Conservation (phyloP, 306 rosid genomes). For the Mucuna pruriens region DNA sequence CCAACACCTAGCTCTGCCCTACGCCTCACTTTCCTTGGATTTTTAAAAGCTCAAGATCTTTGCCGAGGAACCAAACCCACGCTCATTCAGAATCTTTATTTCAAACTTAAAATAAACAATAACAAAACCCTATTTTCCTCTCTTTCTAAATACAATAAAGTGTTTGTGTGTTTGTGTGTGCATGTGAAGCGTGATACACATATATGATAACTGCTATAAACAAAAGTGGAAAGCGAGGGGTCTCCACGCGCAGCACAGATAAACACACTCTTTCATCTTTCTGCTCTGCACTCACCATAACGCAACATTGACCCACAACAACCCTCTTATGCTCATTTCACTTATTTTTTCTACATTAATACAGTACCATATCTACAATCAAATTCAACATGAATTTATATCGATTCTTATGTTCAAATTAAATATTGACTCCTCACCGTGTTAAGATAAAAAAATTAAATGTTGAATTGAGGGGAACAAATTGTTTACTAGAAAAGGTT, state of each 20-base stretch:
- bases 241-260: constrained; percentile 42
- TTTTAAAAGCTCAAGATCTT: constrained; percentile 49
- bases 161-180: background rate
- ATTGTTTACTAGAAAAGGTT: background rate
- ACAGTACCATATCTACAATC: too few relatives aligned
- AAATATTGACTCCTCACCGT: too few relatives aligned
- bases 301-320: constrained; percentile 28
- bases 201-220: constrained; percentile 40
- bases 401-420: too few relatives aligned
- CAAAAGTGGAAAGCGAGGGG: constrained; percentile 44
- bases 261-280: constrained; percentile 27
- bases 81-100: constrained; percentile 52
- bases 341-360: too few relatives aligned
- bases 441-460: too few relatives aligned
- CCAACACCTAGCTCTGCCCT: constrained; percentile 9
- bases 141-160: background rate
- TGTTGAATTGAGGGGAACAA: too few relatives aligned
- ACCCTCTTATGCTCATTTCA: too few relatives aligned
- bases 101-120: background rate
- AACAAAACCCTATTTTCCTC: background rate
- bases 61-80: constrained; percentile 45
- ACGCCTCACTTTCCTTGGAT: constrained; percentile 43
- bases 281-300: constrained; percentile 25
- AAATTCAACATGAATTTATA: too few relatives aligned
- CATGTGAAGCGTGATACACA: constrained; percentile 43